Evolutionary conservation across 2,329 filamentous ascomycete genomes (phyloP).

Genomic region (Hypoxylon sp.): DNA sequence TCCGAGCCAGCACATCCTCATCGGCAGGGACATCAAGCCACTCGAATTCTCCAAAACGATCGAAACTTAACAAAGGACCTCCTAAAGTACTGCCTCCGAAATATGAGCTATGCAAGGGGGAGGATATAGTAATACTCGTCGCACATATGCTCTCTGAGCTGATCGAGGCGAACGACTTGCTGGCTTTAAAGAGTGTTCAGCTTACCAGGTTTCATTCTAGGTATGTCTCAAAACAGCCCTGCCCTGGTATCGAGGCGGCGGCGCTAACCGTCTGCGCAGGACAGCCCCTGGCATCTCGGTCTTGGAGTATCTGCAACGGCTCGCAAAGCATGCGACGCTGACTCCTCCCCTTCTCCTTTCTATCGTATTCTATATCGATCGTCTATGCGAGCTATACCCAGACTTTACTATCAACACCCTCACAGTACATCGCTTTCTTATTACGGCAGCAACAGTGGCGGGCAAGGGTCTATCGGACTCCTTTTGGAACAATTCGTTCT

Average conservation of each 20-base stretch:
- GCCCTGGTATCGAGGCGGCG: background rate
- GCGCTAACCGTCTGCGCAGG: constrained; percentile 45
- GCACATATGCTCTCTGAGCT: constrained; percentile 95
- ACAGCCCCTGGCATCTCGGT: constrained; percentile 90
- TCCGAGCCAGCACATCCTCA: constrained; percentile 39
- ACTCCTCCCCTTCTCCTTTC: constrained; percentile 93
- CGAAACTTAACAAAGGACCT: constrained; percentile 58
- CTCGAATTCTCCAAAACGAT: constrained; percentile 59
- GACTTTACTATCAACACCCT: constrained; percentile 96
- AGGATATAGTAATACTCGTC: constrained; percentile 89
- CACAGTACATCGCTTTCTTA: constrained; percentile 96
- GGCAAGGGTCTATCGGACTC: constrained; percentile 95
- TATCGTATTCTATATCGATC: constrained; percentile 99
- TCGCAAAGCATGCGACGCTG: constrained; percentile 92
- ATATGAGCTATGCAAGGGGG: constrained; percentile 83
- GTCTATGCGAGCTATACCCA: constrained; percentile 88
- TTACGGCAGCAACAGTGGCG: constrained; percentile 93
- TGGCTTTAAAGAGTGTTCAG: constrained; percentile 83
- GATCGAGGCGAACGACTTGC: constrained; percentile 88
- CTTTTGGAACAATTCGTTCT: constrained; percentile 98
- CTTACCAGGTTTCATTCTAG: constrained; percentile 95
- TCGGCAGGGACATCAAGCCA: constrained; percentile 45
- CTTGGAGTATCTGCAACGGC: constrained; percentile 87
- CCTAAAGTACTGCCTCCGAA: constrained; percentile 70
- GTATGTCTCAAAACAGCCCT: constrained; percentile 53